These are phyloP conservation scores for Trichocomaceae sp. DNA, from an alignment of 2,329 filamentous ascomycete species.

Conservation along the genomic window DNA sequence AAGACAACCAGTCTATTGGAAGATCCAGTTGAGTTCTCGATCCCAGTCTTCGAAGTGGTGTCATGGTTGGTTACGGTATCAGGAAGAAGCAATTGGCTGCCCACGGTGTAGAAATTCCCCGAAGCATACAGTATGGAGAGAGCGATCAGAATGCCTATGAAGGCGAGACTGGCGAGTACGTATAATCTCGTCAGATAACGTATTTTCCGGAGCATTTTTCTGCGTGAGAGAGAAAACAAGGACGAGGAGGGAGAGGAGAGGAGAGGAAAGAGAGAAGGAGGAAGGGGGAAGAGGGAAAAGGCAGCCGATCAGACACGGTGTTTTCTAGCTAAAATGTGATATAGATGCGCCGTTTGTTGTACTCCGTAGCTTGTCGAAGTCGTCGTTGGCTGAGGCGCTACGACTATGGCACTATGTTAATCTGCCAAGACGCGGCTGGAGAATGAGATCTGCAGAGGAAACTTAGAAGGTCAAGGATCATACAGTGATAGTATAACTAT, in stretches of 20 bases:
- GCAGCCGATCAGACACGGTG: not conserved
- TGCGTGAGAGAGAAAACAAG: not conserved
- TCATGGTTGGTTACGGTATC: slow-evolving; percentile 11
- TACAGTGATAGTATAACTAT: too few relatives aligned
- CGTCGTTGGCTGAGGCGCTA: too few relatives aligned
- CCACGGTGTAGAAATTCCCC: slow-evolving; percentile 24
- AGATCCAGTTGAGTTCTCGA: slow-evolving; percentile 7
- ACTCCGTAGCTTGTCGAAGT: too few relatives aligned
- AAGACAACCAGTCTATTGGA: slow-evolving; percentile 32
- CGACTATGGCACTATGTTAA: too few relatives aligned
- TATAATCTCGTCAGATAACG: slow-evolving; percentile 8
- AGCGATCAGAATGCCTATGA: slow-evolving; percentile 6
- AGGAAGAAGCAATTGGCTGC: slow-evolving; percentile 14
- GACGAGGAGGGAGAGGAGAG: not conserved
- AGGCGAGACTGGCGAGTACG: slow-evolving; percentile 8
- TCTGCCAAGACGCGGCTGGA: not conserved
- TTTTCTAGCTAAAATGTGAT: not conserved
- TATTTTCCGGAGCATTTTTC: not conserved
- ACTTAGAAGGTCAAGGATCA: too few relatives aligned
- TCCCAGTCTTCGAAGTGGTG: too few relatives aligned
- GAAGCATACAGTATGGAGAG: slow-evolving; percentile 10
- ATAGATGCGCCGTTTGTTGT: not conserved
- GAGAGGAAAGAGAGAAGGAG: not conserved
- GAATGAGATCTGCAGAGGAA: not conserved
- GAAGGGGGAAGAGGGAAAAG: not conserved